phyloP scores from a whole-genome alignment of 2,329 filamentous ascomycete genomes.

The Epichloe scottii region DNA sequence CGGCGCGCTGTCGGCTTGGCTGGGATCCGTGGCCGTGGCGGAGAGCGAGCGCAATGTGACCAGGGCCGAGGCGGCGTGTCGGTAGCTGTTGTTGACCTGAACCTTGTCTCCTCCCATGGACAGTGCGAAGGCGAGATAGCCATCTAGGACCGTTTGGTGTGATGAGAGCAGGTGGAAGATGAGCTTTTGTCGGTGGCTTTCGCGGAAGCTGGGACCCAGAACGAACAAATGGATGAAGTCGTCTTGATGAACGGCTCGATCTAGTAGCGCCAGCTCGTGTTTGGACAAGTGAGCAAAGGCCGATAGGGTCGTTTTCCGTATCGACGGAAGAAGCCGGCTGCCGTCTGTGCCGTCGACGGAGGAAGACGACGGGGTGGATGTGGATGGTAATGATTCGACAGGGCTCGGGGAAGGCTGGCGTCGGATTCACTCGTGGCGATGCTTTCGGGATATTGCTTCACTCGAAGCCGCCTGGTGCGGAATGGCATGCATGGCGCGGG shows the following conservation, averaged over 20 bases:
- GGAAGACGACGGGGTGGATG: not conserved
- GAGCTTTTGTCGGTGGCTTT: conserved; percentile 8
- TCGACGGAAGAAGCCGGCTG: not conserved
- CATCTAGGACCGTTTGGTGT: conserved; percentile 5
- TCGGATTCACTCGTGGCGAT: not conserved
- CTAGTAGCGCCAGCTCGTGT: conserved; percentile 5
- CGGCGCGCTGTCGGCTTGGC: conserved; percentile 5
- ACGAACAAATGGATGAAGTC: conserved; percentile 10
- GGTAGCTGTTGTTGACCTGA: conserved; percentile 5
- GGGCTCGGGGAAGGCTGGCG: not conserved
- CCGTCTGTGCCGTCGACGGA: not conserved
- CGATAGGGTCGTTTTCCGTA: not conserved
- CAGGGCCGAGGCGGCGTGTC: conserved; percentile 11
- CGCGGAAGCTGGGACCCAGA: conserved; percentile 12
- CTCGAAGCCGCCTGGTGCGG: not conserved
- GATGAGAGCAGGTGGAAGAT: conserved; percentile 8
- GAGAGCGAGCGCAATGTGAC: conserved; percentile 7
- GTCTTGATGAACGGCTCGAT: conserved; percentile 7
- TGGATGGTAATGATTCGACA: not conserved
- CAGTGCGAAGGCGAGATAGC: conserved; percentile 10
- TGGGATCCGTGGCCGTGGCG: not conserved
- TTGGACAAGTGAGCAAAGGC: not conserved
- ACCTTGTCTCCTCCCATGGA: conserved; percentile 4
- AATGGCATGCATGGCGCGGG: not conserved
- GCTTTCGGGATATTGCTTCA: not conserved